Evolutionary conservation across 1,284 basidiomycete genomes (phyloP), one percentile per base, ranked within the genome.

Genomic region (Golubevia sp.): DNA sequence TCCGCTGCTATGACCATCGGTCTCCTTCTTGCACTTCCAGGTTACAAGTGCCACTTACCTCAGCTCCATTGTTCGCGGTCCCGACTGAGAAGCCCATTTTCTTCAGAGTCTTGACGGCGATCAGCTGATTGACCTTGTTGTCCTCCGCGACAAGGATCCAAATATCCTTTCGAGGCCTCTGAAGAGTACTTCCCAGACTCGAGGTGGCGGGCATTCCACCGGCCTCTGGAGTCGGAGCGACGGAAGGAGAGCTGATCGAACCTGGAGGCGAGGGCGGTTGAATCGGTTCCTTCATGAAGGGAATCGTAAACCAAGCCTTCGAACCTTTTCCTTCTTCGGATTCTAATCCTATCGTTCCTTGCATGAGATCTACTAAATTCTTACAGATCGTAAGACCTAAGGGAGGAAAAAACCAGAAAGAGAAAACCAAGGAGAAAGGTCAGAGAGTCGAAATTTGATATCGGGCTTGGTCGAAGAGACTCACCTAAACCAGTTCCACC

Each of bases 141-240:
- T 81, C 79, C 58, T 81, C 79, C 2, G 79, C 79, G 3, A 81
- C 68, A 26, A 81, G 63, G 52, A 81, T 81, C 70, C 71, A 79
- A 51, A 77, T 74, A 51, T 81, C 74, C 55, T 79, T 75, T 49
- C 73, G 59, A 25, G 71, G 67, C 27, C 76, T 57, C 49, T 68
- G 62, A 56, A 78, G 50, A 0, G 74, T 66, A 34, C 71, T 70
- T n/a, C n/a, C n/a, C n/a, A n/a, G n/a, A 23, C 67, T 20, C 13
- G 58, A 56, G 13, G 8, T 15, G 3, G 11, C 24, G 11, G 59
- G 34, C 21, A 48, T 49, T 24, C 61, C 63, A 27, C 51, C 69
- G 64, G 68, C 73, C 27, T 68, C 71, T 15, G 73, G 71, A 5
- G 4, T 11, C 4, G 30, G 30, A 34, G 30, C 30, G 4, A 34